Conservation (phyloP, 306 rosid species). For the Oxytropis ochrocephala region DNA sequence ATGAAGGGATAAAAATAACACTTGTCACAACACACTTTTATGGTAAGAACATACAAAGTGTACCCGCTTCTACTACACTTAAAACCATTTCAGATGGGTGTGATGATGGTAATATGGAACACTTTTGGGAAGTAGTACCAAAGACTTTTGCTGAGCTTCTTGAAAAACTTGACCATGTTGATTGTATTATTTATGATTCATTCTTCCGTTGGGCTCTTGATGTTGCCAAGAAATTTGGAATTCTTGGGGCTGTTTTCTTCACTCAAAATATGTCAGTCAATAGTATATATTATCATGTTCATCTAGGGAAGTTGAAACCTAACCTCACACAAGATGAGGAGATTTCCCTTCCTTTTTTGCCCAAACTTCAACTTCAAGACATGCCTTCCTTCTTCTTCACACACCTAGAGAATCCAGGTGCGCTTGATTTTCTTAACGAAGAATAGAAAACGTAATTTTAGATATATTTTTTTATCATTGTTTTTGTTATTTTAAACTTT, state of each 20-base stretch:
- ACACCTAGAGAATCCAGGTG: too few species aligned
- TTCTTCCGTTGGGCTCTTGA: slow-evolving; percentile 36
- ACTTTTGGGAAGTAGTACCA: slow-evolving; percentile 26
- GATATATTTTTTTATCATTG: too few species aligned
- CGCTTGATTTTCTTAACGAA: too few species aligned
- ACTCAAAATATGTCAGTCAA: slow-evolving; percentile 23
- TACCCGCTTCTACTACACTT: background rate
- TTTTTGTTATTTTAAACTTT: too few species aligned
- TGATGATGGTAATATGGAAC: background rate
- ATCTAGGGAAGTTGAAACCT: slow-evolving; percentile 2
- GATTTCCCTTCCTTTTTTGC: too few species aligned
- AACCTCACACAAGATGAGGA: background rate
- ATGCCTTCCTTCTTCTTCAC: too few species aligned
- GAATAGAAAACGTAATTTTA: too few species aligned
- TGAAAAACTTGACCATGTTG: slow-evolving; percentile 13
- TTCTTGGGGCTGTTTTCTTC: slow-evolving; percentile 16
- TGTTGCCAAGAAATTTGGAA: slow-evolving; percentile 30
- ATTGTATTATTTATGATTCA: slow-evolving; percentile 36
- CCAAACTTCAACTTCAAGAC: too few species aligned
- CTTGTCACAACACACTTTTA: slow-evolving; percentile 21
- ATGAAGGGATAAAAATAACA: slow-evolving; percentile 23
- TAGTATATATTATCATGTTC: slow-evolving; percentile 21
- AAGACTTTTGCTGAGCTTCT: slow-evolving; percentile 18
- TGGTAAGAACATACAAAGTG: background rate
- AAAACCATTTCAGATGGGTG: slow-evolving; percentile 44